These are phyloP conservation scores for Backusella australiensis DNA, from an alignment of 192 early-diverging fungal species.

Conservation along the genomic window DNA sequence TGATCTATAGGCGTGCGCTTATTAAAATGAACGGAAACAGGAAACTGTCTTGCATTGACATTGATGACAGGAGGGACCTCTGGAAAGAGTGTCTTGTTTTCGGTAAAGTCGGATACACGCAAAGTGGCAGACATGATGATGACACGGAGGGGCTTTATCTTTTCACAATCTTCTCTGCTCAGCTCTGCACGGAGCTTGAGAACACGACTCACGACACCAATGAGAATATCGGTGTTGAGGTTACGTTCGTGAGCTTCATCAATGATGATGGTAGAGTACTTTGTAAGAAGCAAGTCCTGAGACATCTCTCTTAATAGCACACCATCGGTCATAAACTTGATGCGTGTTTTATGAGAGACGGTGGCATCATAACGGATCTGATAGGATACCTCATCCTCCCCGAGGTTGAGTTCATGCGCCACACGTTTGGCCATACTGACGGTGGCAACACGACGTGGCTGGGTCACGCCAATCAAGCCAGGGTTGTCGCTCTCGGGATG, in stretches of 20 bases:
- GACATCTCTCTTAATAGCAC: constrained; percentile 94
- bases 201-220: constrained; percentile 94
- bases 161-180: constrained; percentile 45
- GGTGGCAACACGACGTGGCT: constrained; percentile 97
- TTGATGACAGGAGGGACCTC: constrained; percentile 81
- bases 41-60: constrained; percentile 90
- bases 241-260: constrained; percentile 99
- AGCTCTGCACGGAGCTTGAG: constrained; percentile 72
- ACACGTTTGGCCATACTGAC: constrained; percentile 96
- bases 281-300: constrained; percentile 80
- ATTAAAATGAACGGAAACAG: constrained; percentile 91
- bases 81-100: constrained; percentile 75
- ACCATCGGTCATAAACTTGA: constrained; percentile 99
- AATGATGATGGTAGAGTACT: constrained; percentile 95
- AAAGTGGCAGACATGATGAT: constrained; percentile 99
- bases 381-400: constrained; percentile 68
- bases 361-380: constrained; percentile 94
- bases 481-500: constrained; percentile 74
- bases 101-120: constrained; percentile 94
- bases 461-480: constrained; percentile 96
- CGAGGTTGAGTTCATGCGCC: constrained; percentile 80
- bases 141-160: constrained; percentile 76
- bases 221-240: constrained; percentile 96
- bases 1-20: constrained; percentile 91
- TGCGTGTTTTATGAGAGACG: constrained; percentile 68